Evolutionary conservation across 1,139 yeast genomes (phyloP), one percentile per base, ranked within the genome.

Genomic region (Torulaspora globosa): DNA sequence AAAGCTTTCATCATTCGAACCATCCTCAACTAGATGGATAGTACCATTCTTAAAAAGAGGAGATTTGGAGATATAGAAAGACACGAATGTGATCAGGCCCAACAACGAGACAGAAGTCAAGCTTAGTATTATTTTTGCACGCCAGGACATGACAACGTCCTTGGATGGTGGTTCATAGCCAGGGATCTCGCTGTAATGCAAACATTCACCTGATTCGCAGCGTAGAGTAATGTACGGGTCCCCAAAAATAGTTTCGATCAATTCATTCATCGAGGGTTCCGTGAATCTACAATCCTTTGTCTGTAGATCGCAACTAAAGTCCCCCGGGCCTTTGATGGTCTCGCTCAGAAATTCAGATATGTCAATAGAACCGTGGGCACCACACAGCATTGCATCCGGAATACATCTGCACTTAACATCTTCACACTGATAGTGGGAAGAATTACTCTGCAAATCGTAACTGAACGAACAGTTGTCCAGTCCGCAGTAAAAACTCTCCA

Each of bases 251-350:
- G 88, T 80, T 50, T 80, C 75, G 49, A 92, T 92, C 59, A 92
- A 75, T 53, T 86, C 95, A 66, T 92, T 87, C 97, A 92, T 92
- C 49, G 95, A 83, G 32, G 98, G 97, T 63, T 92, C 98, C 3
- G 92, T 82, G 62, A 92, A 92, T 44, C 75, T 73, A 70, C 98
- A 92, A 36, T 72, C 67, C 36, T 73, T 76, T 11, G 75, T 67
- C 5, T 68, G 65, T 21, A 85, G 67, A 62, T 88, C 87, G 68
- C 98, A 92, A 5, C 80, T 70, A 58, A 92, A 90, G 54, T 85
- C 92, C 29, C 96, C 98, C 0, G 98, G 98, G 1, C 98, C 98
- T 42, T 70, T 72, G 50, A 92, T 89, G 1, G 96, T 86, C 63
- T 89, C 95, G 1, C 92, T 81, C 53, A 92, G 73, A 64, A 94